phyloP scores from a whole-genome alignment of 352 stramenopile species.

The Globisporangium nunn region DNA sequence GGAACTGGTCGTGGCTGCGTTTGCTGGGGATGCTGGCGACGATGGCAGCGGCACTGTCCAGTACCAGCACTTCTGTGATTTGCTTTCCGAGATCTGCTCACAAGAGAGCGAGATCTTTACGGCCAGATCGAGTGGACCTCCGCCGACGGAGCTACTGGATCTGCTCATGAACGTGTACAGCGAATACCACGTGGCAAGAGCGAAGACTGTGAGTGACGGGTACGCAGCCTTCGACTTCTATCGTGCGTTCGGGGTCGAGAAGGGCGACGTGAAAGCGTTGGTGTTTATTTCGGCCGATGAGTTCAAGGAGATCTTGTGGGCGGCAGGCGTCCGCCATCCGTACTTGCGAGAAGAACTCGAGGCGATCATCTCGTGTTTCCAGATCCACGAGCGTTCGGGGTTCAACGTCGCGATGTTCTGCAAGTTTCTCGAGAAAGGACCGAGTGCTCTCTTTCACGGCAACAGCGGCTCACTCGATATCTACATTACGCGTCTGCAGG shows the following conservation, averaged over 20 bases:
- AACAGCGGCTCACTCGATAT: conserved; percentile 36
- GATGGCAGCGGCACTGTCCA: conserved; percentile 19
- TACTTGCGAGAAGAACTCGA: conserved; percentile 68
- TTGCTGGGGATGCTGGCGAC: conserved; percentile 16
- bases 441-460: conserved; percentile 35
- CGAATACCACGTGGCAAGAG: conserved; percentile 26
- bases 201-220: conserved; percentile 16
- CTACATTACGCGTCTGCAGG: conserved; percentile 48
- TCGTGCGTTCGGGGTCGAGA: conserved; percentile 35
- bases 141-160: conserved; percentile 37
- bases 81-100: conserved; percentile 43
- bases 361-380: conserved; percentile 48
- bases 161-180: conserved; percentile 42
- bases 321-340: conserved; percentile 45
- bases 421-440: conserved; percentile 43
- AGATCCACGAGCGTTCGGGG: conserved; percentile 21
- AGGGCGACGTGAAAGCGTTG: conserved; percentile 17
- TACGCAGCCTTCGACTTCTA: conserved; percentile 34
- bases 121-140: conserved; percentile 10
- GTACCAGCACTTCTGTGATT: conserved; percentile 55
- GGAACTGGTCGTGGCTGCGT: conserved; percentile 35
- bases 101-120: conserved; percentile 18
- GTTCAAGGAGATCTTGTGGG: conserved; percentile 70
- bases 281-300: conserved; percentile 47
- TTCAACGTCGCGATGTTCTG: conserved; percentile 55